Percentiles rank a stretch among this genome's conserved stretches.
Conservation (phyloP, 78 protist genomes). For the Speleostelium caveatum region DNA sequence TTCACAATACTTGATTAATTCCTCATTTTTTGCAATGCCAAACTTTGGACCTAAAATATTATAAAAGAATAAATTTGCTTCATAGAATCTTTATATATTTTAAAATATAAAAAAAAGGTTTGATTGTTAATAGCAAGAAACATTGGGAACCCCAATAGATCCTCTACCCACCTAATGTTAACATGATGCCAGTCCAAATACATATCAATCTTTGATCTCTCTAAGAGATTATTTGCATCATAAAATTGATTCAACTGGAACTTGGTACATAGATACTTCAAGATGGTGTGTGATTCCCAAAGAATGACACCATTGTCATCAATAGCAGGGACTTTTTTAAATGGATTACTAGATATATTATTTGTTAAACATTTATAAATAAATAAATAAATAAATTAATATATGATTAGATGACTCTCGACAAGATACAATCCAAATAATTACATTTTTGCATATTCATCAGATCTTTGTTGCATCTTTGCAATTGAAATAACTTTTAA, state of each 20-base stretch:
- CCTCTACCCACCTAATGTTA: not conserved
- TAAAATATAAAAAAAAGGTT: too few relatives aligned
- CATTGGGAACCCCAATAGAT: too few relatives aligned
- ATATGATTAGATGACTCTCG: not conserved
- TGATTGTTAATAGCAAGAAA: too few relatives aligned
- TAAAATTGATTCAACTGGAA: not conserved
- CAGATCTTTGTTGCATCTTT: not conserved
- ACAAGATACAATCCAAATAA: too few relatives aligned
- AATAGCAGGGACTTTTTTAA: not conserved
- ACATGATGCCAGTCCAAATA: slow-evolving; percentile 49
- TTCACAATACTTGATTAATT: slow-evolving; percentile 1
- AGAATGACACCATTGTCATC: not conserved
- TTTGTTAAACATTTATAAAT: too few relatives aligned
- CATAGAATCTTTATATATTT: not conserved
- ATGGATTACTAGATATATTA: not conserved
- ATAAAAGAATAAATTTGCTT: slow-evolving; percentile 5
- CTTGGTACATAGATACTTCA: not conserved
- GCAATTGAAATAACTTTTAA: not conserved
- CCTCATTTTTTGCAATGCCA: not conserved
- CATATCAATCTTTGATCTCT: slow-evolving; percentile 5
- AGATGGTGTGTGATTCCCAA: not conserved
- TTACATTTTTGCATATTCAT: slow-evolving; percentile 9
- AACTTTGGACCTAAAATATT: slow-evolving; percentile 10
- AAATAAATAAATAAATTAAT: too few relatives aligned
- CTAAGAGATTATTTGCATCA: not conserved